Evolutionary conservation across 768 basidiomycete species (phyloP).

Genomic region (Lentinula raphanica): DNA sequence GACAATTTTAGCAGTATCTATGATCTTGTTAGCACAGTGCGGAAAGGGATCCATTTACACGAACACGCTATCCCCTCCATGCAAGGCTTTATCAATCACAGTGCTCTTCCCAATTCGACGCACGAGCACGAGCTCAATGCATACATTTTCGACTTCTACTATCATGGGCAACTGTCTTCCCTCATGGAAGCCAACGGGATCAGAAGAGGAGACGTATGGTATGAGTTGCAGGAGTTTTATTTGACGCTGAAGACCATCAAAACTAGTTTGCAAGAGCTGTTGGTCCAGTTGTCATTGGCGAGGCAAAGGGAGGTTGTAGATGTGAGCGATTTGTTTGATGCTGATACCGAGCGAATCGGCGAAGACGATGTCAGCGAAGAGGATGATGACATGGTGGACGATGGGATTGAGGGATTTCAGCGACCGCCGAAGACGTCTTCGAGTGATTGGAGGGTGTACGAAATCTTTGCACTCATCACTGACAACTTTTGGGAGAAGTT

Average conservation of each 20-base stretch:
- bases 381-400: conserved; percentile 7
- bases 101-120: conserved; percentile 12
- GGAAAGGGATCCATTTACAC: conserved; percentile 51
- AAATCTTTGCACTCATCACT: conserved; percentile 21
- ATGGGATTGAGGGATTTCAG: conserved; percentile 14
- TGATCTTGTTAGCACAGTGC: conserved; percentile 48
- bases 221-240: conserved; percentile 52
- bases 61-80: conserved; percentile 59
- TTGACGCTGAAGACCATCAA: conserved; percentile 46
- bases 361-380: conserved; percentile 14
- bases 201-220: conserved; percentile 62
- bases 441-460: conserved; percentile 52
- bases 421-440: conserved; percentile 36
- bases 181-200: conserved; percentile 52
- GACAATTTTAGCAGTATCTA: conserved; percentile 46
- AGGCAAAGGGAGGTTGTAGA: conserved; percentile 18
- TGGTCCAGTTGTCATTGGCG: conserved; percentile 22
- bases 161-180: conserved; percentile 51
- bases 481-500: neutral
- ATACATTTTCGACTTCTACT: conserved; percentile 65
- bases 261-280: conserved; percentile 43
- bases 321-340: conserved; percentile 5
- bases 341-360: conserved; percentile 17
- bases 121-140: conserved; percentile 44
- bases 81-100: conserved; percentile 19